Conservation (phyloP, 352 stramenopile species). For the Phytopythium boreale region DNA sequence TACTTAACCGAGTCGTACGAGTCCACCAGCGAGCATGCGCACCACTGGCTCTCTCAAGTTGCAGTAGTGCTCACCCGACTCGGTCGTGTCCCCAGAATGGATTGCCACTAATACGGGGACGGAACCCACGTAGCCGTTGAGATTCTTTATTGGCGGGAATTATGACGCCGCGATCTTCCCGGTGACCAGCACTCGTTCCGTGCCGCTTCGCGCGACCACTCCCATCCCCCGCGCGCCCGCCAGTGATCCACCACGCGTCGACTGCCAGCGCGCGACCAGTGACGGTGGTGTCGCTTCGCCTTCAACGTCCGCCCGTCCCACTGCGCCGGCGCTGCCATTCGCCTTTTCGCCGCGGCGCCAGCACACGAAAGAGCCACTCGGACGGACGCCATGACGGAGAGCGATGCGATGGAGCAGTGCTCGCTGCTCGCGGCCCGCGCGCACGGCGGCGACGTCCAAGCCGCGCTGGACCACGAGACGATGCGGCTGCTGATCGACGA, state of each 20-base stretch:
- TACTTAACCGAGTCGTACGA: too few species aligned
- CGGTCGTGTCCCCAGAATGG: too few species aligned
- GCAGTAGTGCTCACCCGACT: too few species aligned
- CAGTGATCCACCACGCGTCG: not conserved
- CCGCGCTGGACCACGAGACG: not conserved
- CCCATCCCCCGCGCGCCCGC: too few species aligned
- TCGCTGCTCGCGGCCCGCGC: conserved; percentile 1
- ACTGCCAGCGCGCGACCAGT: not conserved
- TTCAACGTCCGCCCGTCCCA: not conserved
- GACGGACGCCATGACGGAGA: not conserved
- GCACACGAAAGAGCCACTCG: not conserved
- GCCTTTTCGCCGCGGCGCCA: not conserved
- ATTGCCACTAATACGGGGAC: too few species aligned
- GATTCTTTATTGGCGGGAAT: too few species aligned
- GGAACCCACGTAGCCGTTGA: too few species aligned
- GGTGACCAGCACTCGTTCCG: too few species aligned
- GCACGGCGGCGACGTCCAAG: not conserved
- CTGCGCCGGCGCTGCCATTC: not conserved
- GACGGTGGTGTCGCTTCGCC: not conserved
- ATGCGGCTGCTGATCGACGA: conserved; percentile 8
- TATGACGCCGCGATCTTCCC: too few species aligned
- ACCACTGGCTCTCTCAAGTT: too few species aligned
- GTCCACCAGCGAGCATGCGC: too few species aligned
- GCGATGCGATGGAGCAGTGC: not conserved
- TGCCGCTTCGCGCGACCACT: too few species aligned